Percentiles rank a stretch among this genome's conserved stretches.
Conservation (phyloP, 352 stramenopile genomes). For the Phytophthora cactorum region DNA sequence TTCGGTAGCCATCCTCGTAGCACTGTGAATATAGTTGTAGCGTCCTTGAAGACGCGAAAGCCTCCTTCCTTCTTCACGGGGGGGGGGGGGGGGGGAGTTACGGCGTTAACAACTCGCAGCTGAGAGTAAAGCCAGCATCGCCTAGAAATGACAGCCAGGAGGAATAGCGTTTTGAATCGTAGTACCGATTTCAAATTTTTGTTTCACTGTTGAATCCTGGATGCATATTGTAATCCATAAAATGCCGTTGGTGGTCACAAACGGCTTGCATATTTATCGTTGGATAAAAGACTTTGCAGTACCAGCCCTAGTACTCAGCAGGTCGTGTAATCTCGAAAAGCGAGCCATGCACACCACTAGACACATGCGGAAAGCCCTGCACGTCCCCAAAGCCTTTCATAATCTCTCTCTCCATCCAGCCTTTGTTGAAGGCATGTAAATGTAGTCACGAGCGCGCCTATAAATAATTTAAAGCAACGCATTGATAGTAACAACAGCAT, state of each 20-base stretch:
- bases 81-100: too few relatives aligned
- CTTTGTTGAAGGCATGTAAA: too few relatives aligned
- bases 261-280: neutral
- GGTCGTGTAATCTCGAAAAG: neutral
- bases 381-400: neutral
- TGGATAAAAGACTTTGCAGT: neutral
- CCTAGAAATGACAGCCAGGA: neutral
- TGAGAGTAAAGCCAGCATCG: neutral
- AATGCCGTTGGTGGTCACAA: neutral
- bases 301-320: neutral
- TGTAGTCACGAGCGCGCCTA: too few relatives aligned
- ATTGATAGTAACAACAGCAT: neutral
- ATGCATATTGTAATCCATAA: neutral
- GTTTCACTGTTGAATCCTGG: neutral
- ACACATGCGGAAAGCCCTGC: neutral
- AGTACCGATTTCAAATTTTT: neutral
- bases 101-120: neutral
- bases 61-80: neutral
- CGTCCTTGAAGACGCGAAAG: neutral
- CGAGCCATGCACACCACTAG: neutral
- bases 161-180: neutral
- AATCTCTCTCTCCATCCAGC: neutral
- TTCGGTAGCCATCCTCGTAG: slow-evolving; percentile 1
- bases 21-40: neutral
- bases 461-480: too few relatives aligned